Conservation (phyloP, 2,329 filamentous ascomycete species). For the Alternaria sp. region DNA sequence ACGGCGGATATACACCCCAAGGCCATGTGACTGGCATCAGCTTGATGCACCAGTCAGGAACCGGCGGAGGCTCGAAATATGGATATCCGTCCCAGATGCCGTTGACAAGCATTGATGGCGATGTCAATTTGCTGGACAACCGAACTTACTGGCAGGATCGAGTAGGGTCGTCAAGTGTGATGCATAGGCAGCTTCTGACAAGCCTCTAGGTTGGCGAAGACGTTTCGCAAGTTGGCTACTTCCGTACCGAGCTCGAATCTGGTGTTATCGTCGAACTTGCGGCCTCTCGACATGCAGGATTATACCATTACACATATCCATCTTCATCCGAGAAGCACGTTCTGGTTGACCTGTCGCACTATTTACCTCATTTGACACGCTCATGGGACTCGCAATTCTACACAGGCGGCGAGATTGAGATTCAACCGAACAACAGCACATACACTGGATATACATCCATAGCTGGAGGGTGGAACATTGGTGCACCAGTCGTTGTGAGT, state of each 20-base stretch:
- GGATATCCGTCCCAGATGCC: constrained; percentile 52
- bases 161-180: constrained; percentile 14
- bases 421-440: constrained; percentile 34
- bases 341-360: constrained; percentile 58
- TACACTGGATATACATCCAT: constrained; percentile 46
- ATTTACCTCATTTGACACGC: constrained; percentile 41
- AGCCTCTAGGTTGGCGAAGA: constrained; percentile 33
- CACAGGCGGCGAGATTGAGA: constrained; percentile 43
- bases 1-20: constrained; percentile 51
- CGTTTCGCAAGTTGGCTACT: constrained; percentile 46
- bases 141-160: constrained; percentile 50
- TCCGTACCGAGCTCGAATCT: constrained; percentile 44
- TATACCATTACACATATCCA: constrained; percentile 50
- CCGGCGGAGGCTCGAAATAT: constrained; percentile 49
- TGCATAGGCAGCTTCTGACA: background rate
- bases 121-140: constrained; percentile 54
- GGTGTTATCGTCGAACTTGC: constrained; percentile 46
- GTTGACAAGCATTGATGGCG: constrained; percentile 46
- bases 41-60: constrained; percentile 50
- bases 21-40: constrained; percentile 50
- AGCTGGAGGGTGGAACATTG: constrained; percentile 48
- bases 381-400: constrained; percentile 49
- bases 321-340: constrained; percentile 49
- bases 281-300: constrained; percentile 46
- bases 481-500: background rate